phyloP scores from a whole-genome alignment of 441 rosid species.

The Aleurites moluccanus region DNA sequence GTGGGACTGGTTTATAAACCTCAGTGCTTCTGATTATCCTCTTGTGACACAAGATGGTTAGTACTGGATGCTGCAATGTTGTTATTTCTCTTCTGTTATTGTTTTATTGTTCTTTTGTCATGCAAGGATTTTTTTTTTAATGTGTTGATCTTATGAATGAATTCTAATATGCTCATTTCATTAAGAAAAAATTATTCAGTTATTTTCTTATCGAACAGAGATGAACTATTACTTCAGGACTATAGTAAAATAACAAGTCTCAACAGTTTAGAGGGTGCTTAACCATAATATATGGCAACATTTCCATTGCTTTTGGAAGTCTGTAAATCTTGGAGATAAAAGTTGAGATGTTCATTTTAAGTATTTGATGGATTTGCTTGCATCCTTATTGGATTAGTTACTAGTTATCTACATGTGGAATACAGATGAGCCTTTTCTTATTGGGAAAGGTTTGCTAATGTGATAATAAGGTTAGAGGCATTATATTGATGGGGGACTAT shows the following conservation, averaged over 20 bases:
- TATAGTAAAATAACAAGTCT: background rate
- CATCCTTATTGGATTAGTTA: background rate
- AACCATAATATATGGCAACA: background rate
- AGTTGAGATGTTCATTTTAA: background rate
- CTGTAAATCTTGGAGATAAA: background rate
- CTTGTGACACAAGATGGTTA: conserved; percentile 94
- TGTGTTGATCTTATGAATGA: background rate
- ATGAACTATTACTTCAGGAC: background rate
- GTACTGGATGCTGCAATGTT: conserved; percentile 29
- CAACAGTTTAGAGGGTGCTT: background rate
- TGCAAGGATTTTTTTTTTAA: background rate
- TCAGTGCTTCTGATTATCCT: conserved; percentile 95
- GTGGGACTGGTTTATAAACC: conserved; percentile 98
- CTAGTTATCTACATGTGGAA: background rate
- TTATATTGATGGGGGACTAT: background rate
- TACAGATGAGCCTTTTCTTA: background rate
- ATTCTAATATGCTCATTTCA: background rate
- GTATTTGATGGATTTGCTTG: background rate
- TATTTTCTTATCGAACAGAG: background rate
- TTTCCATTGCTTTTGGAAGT: background rate
- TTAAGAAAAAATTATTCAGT: background rate
- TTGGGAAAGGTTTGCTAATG: background rate
- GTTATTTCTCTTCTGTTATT: background rate
- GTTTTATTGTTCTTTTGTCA: background rate
- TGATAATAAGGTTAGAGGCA: background rate